Percentiles rank a stretch among this genome's conserved stretches.
Conservation (phyloP, 192 early-diverging fungal species). For the Gaertneriomyces sp. region DNA sequence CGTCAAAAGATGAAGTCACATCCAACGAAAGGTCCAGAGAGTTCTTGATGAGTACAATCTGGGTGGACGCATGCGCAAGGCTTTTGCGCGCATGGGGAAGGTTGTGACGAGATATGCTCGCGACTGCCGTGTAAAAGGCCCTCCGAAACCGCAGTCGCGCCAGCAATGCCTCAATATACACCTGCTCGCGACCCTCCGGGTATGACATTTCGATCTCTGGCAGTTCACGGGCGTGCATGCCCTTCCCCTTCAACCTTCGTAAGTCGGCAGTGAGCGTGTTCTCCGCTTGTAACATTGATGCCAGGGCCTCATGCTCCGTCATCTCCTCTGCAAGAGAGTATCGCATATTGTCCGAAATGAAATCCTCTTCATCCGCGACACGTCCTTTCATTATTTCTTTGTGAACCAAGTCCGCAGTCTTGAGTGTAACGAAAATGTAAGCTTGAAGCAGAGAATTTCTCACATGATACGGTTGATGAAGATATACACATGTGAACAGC, state of each 20-base stretch:
- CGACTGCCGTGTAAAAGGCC: conserved; percentile 4
- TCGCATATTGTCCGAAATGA: conserved; percentile 17
- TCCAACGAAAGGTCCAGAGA: conserved; percentile 1
- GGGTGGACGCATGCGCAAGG: not conserved
- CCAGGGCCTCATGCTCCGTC: conserved; percentile 4
- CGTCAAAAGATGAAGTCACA: conserved; percentile 48
- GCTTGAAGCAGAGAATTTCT: conserved; percentile 6
- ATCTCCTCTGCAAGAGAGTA: conserved; percentile 21
- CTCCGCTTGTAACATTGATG: conserved; percentile 5
- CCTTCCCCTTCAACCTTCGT: not conserved
- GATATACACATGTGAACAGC: conserved; percentile 27
- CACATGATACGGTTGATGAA: conserved; percentile 13
- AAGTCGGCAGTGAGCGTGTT: conserved; percentile 1
- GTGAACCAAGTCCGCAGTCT: conserved; percentile 9
- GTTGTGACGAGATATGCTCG: not conserved
- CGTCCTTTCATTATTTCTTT: conserved; percentile 7
- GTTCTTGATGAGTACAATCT: not conserved
- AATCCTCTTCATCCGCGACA: conserved; percentile 28
- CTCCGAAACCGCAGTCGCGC: conserved; percentile 6
- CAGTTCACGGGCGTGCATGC: not conserved
- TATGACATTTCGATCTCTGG: conserved; percentile 2
- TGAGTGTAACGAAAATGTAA: conserved; percentile 10
- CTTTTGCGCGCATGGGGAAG: not conserved
- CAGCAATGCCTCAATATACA: conserved; percentile 13
- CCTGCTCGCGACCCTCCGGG: not conserved